Evolutionary conservation across 78 protist genomes (phyloP), one percentile per base, ranked within the genome.

Genomic region (Dictyostelium brefeldianum): DNA sequence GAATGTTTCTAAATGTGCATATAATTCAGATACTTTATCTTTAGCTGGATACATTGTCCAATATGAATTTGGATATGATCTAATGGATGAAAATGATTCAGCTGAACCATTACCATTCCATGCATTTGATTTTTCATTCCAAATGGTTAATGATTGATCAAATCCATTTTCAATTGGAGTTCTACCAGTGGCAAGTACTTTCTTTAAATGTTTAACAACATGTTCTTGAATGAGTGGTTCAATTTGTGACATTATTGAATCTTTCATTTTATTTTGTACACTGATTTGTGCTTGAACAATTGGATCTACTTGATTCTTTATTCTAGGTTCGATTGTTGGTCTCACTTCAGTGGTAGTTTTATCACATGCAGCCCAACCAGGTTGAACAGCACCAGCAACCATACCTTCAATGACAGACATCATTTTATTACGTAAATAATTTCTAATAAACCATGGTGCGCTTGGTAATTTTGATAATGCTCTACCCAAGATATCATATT

Each of bases 361-460:
- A 14, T 65, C 77, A 71, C 69, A 48, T 29, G 78, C 95, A 0
- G 41, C 1, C 89, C 87, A 90, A 0, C 74, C 73, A 36, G 95
- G 87, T 29, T 10, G 57, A 18, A 90, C 95, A 2, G 89, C 77
- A 50, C 67, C 14, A 1, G 43, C 18, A 4, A 90, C 48, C n/a
- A 79, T 65, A 10, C 78, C 89, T 6, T 48, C 64, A 36, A 90
- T 67, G 0, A 56, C 36, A 1, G 48, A 65, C 82, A 90, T 64
- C 75, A 78, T 36, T 10, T 48, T 48, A 11, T 18, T 83, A 64
- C 81, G 75, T n/a, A 78, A 17, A 27, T 10, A 62, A 29, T 67
- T 53, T 36, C 83, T 22, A 64, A 90, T 70, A 29, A 64, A 56
- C 73, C 62, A 65, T 62, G 89, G 89, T 17, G 62, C 81, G 25